A percentile compares a stretch with the other conserved stretches of the same genome.
phyloP scores from a whole-genome alignment of 2,329 filamentous ascomycete species.

The Xylaria digitata region DNA sequence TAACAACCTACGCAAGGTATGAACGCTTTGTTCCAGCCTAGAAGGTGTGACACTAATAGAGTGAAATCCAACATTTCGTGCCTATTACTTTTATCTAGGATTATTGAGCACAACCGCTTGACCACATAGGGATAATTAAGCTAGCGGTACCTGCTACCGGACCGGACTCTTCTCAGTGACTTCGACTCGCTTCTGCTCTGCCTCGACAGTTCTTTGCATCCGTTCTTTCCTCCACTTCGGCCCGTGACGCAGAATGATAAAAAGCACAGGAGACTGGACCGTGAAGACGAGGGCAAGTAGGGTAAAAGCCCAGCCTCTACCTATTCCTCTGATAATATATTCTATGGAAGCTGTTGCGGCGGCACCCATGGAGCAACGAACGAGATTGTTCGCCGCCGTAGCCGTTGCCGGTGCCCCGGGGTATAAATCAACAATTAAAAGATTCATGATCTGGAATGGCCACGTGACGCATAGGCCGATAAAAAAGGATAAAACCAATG shows the following conservation, averaged over 20 bases:
- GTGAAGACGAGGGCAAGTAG: slow-evolving; percentile 65
- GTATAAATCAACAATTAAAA: slow-evolving; percentile 72
- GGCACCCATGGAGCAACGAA: slow-evolving; percentile 71
- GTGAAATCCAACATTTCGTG: too few species aligned
- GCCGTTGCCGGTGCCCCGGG: slow-evolving; percentile 70
- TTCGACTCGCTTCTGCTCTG: slow-evolving; percentile 44
- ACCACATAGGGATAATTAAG: background rate
- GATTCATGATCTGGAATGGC: slow-evolving; percentile 72
- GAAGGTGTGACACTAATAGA: too few species aligned
- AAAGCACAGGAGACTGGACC: slow-evolving; percentile 61
- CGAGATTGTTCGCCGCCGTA: slow-evolving; percentile 72
- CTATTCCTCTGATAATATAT: slow-evolving; percentile 66
- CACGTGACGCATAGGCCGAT: slow-evolving; percentile 69
- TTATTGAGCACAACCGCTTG: background rate
- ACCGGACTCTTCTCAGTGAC: slow-evolving; percentile 1
- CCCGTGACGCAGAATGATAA: slow-evolving; percentile 61
- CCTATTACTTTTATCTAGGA: too few species aligned
- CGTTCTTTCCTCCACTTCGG: slow-evolving; percentile 64
- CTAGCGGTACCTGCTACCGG: slow-evolving; percentile 1
- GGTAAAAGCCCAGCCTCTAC: slow-evolving; percentile 72
- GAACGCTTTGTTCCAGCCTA: too few species aligned
- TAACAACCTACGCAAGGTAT: too few species aligned
- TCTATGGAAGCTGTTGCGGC: slow-evolving; percentile 69
- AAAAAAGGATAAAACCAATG: slow-evolving; percentile 67
- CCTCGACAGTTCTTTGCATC: slow-evolving; percentile 53